phyloP scores from a whole-genome alignment of 1,139 yeast genomes.

The Pichia sp. region DNA sequence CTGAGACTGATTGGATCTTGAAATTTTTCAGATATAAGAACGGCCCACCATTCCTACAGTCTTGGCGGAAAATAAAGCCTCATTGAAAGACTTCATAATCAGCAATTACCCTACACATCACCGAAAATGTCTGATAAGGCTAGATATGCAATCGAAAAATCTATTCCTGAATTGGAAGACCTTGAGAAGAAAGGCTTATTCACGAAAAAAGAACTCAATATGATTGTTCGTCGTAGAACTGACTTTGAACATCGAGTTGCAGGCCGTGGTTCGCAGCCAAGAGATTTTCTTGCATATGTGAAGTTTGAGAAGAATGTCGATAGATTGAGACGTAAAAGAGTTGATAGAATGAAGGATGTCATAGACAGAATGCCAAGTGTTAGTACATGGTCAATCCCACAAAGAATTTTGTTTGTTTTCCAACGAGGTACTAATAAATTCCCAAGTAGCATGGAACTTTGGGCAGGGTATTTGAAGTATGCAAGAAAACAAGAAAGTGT shows the following conservation, averaged over 20 bases:
- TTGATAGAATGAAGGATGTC: slow-evolving; percentile 47
- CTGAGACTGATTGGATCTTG: too few species aligned
- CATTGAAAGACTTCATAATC: too few species aligned
- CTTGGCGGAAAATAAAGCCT: too few species aligned
- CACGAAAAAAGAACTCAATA: slow-evolving; percentile 68
- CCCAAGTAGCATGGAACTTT: slow-evolving; percentile 69
- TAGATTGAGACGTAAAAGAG: slow-evolving; percentile 66
- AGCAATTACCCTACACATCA: too few species aligned
- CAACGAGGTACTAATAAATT: slow-evolving; percentile 78
- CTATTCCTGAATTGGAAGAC: slow-evolving; percentile 91
- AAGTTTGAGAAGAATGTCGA: slow-evolving; percentile 81
- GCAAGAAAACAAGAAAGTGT: slow-evolving; percentile 72
- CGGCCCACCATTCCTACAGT: too few species aligned
- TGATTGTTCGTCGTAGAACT: slow-evolving; percentile 88
- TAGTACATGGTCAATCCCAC: slow-evolving; percentile 83
- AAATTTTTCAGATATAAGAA: too few species aligned
- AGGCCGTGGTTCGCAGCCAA: slow-evolving; percentile 74
- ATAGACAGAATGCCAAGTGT: slow-evolving; percentile 51
- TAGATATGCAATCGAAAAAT: slow-evolving; percentile 53
- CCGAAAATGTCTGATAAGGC: slow-evolving; percentile 46
- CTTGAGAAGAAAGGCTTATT: slow-evolving; percentile 75
- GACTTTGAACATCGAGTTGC: slow-evolving; percentile 90
- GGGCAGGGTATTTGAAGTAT: slow-evolving; percentile 71
- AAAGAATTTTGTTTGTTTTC: slow-evolving; percentile 75
- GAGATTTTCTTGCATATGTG: slow-evolving; percentile 73